Evolutionary conservation across 2,329 filamentous ascomycete species (phyloP), one percentile per base, ranked within the genome.

Genomic region (Huntiella moniliformis): DNA sequence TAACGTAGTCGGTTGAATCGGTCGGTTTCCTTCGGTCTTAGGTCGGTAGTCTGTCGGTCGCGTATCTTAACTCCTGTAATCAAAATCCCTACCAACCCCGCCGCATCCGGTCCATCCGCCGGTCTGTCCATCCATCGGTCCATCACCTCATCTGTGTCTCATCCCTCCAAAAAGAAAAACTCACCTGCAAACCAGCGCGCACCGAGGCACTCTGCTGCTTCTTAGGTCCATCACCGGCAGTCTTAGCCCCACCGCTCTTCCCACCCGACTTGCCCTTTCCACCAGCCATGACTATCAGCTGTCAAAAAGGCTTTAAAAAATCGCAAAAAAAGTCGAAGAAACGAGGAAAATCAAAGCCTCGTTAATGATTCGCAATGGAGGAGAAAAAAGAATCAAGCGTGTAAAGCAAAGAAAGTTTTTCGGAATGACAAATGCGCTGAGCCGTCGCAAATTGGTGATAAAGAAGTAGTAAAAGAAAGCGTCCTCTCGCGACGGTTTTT

Each of bases 191-290:
- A 61, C 87, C 87, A 62, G 87, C 87, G 65, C 91, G 87, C 60
- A 85, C 84, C 57, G 86, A 94, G 71, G 94, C 87, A 68, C 91
- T 93, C 68, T 92, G 83, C 60, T 83, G 80, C 71, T 94, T 94
- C 69, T 82, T 83, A 61, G 77, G 67, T 46, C 72, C 73, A 54
- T 78, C 79, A 57, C 59, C 66, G 51, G 67, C 67, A 42, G 69
- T 71, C 71, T 91, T 91, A 56, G 83, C 82, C 57, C 83, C 83
- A 49, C 81, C 72, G 61, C 67, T 87, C 77, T 92, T 94, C 60
- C 87, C 87, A 57, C 87, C 86, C 56, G 80, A 75, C 71, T 86
- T 92, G 73, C 87, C 87, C 74, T 95, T 95, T 68, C 86, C 86
- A 61, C 87, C 87, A 60, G 86, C 64, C 73, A 77, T 76, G 66